Evolutionary conservation across 2,329 filamentous ascomycete genomes (phyloP).

Genomic region (Apiospora rasikravindrae): DNA sequence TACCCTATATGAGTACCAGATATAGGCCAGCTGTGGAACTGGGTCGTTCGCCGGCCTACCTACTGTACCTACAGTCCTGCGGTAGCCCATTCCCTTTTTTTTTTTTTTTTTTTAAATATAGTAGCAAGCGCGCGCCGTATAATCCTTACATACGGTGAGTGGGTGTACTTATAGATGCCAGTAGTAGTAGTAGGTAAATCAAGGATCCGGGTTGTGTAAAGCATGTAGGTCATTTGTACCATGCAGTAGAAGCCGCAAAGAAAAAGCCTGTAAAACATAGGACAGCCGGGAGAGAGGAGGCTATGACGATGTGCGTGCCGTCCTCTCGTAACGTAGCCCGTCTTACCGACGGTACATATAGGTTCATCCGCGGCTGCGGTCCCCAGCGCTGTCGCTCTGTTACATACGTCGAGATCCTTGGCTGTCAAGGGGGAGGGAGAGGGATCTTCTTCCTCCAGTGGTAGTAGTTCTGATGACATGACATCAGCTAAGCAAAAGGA

Average conservation of each 20-base stretch:
- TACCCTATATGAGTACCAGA: conserved; percentile 3
- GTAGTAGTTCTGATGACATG: background rate
- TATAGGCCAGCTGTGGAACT: background rate
- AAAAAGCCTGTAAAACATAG: background rate
- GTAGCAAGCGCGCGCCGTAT: no score
- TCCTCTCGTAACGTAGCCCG: background rate
- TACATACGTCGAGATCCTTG: background rate
- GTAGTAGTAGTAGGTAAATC: background rate
- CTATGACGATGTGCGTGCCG: background rate
- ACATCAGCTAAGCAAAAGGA: background rate
- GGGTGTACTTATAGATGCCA: no score
- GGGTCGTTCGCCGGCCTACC: background rate
- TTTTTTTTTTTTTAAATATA: no score
- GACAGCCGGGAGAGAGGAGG: background rate
- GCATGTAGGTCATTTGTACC: no score
- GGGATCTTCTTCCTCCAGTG: no score
- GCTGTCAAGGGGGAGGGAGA: background rate
- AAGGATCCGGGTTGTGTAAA: background rate
- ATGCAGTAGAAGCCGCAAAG: no score
- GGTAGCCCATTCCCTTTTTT: background rate
- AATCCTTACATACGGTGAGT: no score
- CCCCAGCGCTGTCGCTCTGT: background rate
- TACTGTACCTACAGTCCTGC: background rate
- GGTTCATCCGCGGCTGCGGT: background rate
- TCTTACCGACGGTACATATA: background rate